Evolutionary conservation across 208 protist genomes (phyloP).

Genomic region (Trichomonas vaginalis): DNA sequence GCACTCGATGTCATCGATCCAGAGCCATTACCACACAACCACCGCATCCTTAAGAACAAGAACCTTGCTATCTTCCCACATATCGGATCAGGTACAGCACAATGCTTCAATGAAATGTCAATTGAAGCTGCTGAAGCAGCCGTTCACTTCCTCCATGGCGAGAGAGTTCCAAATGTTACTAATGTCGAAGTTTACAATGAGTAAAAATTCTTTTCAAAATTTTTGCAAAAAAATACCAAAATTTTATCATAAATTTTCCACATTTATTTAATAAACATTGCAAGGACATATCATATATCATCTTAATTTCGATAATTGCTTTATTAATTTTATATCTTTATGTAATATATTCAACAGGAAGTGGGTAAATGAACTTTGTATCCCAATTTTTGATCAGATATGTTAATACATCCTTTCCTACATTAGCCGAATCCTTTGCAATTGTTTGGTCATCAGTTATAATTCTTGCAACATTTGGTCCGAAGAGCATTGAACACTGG

Average conservation of each 20-base stretch:
- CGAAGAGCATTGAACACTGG: background rate
- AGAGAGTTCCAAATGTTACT: background rate
- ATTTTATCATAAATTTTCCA: no score
- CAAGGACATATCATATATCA: no score
- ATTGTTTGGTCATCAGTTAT: background rate
- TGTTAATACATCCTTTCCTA: background rate
- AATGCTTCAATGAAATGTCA: background rate
- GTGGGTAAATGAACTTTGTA: background rate
- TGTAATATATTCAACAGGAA: background rate
- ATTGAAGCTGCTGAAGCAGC: background rate
- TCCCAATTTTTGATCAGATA: background rate
- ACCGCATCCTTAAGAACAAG: constrained; percentile 7
- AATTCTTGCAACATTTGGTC: background rate
- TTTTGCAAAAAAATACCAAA: no score
- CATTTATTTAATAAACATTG: no score
- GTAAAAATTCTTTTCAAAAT: no score
- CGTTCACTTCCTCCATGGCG: background rate
- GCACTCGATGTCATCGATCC: constrained; percentile 32
- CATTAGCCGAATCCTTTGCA: background rate
- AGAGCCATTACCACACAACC: constrained; percentile 26
- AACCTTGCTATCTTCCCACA: constrained; percentile 28
- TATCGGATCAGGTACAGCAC: background rate
- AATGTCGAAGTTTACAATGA: background rate
- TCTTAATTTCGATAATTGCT: no score
- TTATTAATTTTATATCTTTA: no score